Evolutionary conservation across 495 filamentous ascomycete genomes (phyloP), one percentile per base, ranked within the genome.

Genomic region (Trichodelitschia bisporula): DNA sequence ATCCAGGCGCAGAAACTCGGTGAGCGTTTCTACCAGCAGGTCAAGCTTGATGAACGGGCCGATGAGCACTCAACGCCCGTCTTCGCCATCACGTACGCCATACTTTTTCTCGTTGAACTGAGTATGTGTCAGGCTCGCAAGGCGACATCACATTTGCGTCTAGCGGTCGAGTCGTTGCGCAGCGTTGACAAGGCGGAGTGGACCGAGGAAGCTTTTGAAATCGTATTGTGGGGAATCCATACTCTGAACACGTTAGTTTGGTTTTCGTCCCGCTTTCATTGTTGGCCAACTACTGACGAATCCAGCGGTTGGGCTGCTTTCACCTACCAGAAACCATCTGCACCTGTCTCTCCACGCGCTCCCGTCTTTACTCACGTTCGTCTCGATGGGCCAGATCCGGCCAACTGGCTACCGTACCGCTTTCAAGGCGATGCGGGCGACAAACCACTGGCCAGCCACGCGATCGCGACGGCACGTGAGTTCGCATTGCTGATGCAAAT

Each of bases 401-500:
- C 6, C 12, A n/a, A n/a, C n/a, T 38, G 36, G 36, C 25, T 25
- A 12, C 23, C 32, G 12, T 38, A 38, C 19, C 36, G 32, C 2
- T 15, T 27, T 20, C 30, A 17, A 10, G 15, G 5, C 3, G 36
- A 38, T 13, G 20, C 27, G 18, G 4, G 5, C 4, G 18, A 24
- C 4, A 9, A 18, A 15, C 36, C 23, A 16, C n/a, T n/a, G n/a
- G n/a, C n/a, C n/a, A 35, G 36, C 26, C 32, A 35, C 30, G 36
- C 36, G 4, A 35, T 35, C n/a, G 10, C n/a, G 19, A 38, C 31
- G 3, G 32, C 31, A 4, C 33, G 35, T 19, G 35, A 50, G 18
- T 46, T 52, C 27, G 43, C 43, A 4, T 36, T 38, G n/a, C 33
- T 56, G 4, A 46, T 44, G 20, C 36, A 26, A 4, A 46, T 55